Base-by-base conservation (phyloP, 805 yeast species). In the Candida pseudoglaebosa region DNA sequence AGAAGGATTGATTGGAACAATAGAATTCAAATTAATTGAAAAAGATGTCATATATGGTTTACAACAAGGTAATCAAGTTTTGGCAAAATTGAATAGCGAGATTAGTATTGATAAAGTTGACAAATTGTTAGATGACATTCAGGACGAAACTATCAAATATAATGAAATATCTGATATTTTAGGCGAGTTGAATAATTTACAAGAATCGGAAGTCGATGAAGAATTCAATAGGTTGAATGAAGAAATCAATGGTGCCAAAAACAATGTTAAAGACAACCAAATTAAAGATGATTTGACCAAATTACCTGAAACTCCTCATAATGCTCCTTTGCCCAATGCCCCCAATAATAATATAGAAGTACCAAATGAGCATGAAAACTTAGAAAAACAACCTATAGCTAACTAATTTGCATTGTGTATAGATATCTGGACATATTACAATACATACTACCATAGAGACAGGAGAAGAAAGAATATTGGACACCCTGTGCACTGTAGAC, bases 11-110 rank as follows among this genome's bases (percentile, higher is more conserved):
- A 83, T 87, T 6, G 75, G 80, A 16, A 81, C 81, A 7, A 84
- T 93, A 26, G 98, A 93, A 60, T 89, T 88, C 64, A 91, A 95
- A 52, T 63, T 87, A 41, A 80, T 93, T 22, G 98, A 93, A 56
- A 78, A 80, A 45, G 95, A 89, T 51, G 89, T 93, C 30, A 48
- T 90, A 3, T 75, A 74, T 42, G 96, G 97, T 0, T 65, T 93
- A 21, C 72, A 80, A 48, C 81, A 83, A 47, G 98, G 99, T 17
- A 89, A 84, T 53, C 63, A 71, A 37, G 86, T 87, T 9, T 72
- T 93, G 48, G 81, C 75, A 47, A 79, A 77, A 48, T 69, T 93
- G 43, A 93, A 93, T 57, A 64, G 67, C 34, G 96, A 91, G 50
- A 77, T 90, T 77, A 79, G 77, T 24, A 54, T 85, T 13, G 90